Base-by-base conservation (phyloP, 352 stramenopile species). In the Pythium aristosporum region DNA sequence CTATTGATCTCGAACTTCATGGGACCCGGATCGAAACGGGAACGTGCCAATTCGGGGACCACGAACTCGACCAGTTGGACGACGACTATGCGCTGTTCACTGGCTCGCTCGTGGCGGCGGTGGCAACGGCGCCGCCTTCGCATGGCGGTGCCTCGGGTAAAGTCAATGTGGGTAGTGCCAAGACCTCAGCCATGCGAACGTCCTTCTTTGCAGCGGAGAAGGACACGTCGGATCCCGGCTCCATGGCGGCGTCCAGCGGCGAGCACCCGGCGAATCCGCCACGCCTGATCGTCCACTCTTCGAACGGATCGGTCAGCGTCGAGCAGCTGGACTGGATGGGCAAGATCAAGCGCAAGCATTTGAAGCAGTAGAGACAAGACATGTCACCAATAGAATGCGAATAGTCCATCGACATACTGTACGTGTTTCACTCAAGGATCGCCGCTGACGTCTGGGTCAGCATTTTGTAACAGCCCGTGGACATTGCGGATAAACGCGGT, bases 271-370 rank as follows among this genome's bases (percentile, higher is more conserved):
- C 59, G 15, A 47, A 42, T 16, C 44, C 62, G 32, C 55, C 59
- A 39, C 57, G 63, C 1, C 51, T 72, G 5, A 47, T 72, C 10
- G 68, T 68, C 10, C 63, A 75, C 23, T 43, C 63, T 4, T 68
- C 64, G 34, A 65, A 61, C 46, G 55, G 60, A n/a, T 63, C 52
- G 12, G 65, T 77, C 39, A 56, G 39, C 13, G n/a, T 77, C 3
- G 64, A 73, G 53, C 84, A 93, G 60, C 68, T 91, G 12, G 80
- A 85, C 64, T 93, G 82, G 84, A 93, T 91, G 80, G 79, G 78
- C 39, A 90, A 93, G 61, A 73, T 93, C 64, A 89, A 89, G 62
- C 79, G 78, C 58, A 89, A 90, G 57, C 76, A 90, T 65, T 64
- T 87, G 32, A n/a, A 34, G 15, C 46, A 52, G 46, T 52, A 52